phyloP scores from a whole-genome alignment of 345 rosid genomes.

The Combretum micranthum region DNA sequence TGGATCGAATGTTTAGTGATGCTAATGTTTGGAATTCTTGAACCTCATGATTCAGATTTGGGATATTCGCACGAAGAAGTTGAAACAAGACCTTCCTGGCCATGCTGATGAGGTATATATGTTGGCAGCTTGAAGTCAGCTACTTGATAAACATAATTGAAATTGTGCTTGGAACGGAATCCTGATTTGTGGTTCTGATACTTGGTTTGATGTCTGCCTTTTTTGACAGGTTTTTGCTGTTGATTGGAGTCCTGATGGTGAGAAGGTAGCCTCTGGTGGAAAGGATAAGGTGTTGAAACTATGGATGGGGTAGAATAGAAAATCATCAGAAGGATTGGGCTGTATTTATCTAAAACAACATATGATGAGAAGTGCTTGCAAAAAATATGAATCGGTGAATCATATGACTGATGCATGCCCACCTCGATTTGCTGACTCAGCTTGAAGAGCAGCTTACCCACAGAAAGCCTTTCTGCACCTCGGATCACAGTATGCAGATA shows the following conservation, averaged over 20 bases:
- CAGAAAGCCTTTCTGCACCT: too few species aligned
- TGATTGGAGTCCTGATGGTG: slow-evolving; percentile 99
- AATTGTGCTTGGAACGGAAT: too few species aligned
- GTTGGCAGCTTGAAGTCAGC: neutral
- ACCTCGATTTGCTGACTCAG: too few species aligned
- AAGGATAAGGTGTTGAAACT: slow-evolving; percentile 82
- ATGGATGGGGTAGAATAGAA: slow-evolving; percentile 67
- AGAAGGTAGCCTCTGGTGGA: slow-evolving; percentile 97
- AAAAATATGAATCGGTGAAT: too few species aligned
- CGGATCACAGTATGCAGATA: too few species aligned
- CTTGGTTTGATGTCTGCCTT: neutral
- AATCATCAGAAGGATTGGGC: too few species aligned
- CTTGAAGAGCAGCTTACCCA: too few species aligned
- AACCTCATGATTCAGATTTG: slow-evolving; percentile 42
- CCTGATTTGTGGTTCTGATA: too few species aligned
- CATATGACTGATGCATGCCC: too few species aligned
- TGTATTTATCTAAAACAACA: too few species aligned
- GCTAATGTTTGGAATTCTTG: neutral
- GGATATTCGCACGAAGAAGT: slow-evolving; percentile 70
- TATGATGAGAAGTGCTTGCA: too few species aligned
- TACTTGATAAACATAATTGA: neutral
- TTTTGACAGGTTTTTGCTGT: slow-evolving; percentile 66
- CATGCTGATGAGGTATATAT: slow-evolving; percentile 79
- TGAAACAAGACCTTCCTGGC: slow-evolving; percentile 94
- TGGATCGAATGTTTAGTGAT: neutral